phyloP scores from a whole-genome alignment of 768 basidiomycete species.

The Russula lepida region DNA sequence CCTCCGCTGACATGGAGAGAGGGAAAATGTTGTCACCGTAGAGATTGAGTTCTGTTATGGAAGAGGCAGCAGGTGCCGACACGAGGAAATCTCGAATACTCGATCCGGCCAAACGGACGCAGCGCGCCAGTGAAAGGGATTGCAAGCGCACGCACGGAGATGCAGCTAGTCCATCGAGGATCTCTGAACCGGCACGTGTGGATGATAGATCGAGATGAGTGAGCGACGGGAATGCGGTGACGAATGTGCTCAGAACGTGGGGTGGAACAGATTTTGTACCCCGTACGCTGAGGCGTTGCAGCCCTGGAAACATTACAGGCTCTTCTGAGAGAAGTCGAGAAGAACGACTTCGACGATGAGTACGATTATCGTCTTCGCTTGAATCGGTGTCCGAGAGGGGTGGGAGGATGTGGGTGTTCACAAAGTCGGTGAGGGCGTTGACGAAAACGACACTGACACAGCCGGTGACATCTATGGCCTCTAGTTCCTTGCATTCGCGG shows the following conservation, averaged over 20 bases:
- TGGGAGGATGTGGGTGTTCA: constrained; percentile 51
- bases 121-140: constrained; percentile 79
- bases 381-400: constrained; percentile 37
- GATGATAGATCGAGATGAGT: constrained; percentile 50
- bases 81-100: constrained; percentile 70
- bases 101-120: constrained; percentile 73
- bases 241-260: constrained; percentile 58
- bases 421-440: constrained; percentile 77
- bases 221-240: constrained; percentile 75
- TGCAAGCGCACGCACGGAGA: constrained; percentile 60
- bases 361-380: constrained; percentile 32
- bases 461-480: constrained; percentile 90
- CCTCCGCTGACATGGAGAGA: constrained; percentile 56
- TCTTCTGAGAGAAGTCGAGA: constrained; percentile 39
- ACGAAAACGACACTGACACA: constrained; percentile 90
- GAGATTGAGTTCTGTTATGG: constrained; percentile 71
- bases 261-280: constrained; percentile 74
- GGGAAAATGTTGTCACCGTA: constrained; percentile 84
- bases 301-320: constrained; percentile 52
- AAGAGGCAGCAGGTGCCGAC: constrained; percentile 50
- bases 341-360: constrained; percentile 24
- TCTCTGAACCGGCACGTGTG: constrained; percentile 71
- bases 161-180: constrained; percentile 57
- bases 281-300: constrained; percentile 72
- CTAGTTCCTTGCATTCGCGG: constrained; percentile 46